Evolutionary conservation across 805 yeast species (phyloP), one percentile per base, ranked within the genome.

Genomic region (Myxozyma neglecta): DNA sequence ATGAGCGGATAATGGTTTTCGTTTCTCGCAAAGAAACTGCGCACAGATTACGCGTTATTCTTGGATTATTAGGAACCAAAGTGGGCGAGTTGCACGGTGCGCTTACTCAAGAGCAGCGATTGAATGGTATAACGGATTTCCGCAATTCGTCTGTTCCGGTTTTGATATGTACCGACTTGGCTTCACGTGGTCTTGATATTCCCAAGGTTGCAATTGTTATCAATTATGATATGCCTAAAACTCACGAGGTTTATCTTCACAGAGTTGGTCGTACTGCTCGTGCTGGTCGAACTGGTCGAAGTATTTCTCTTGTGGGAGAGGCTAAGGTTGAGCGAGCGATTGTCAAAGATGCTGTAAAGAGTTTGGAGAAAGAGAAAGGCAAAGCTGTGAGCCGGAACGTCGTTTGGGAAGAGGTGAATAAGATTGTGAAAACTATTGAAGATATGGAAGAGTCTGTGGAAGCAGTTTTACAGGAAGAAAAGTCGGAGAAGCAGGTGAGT

Each of bases 211-310:
- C 92, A 74, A 85, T 88, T 62, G 99, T 94, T 51, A 83, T 94
- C 71, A 94, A 94, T 76, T 94, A 81, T 75, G 99, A 94, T 72
- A 90, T 94, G 96, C 99, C 99, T 54, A 89, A 90, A 74, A 81
- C 89, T 36, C 87, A 89, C 71, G 99, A 94, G 68, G 83, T 93
- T 43, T 94, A 94, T 75, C 80, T 94, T 70, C 99, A 94, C 77
- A 88, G 99, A 80, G 97, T 94, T 63, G 99, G 99, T 77, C 89
- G 99, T 82, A 94, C 98, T 58, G 99, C 99, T 9, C 90, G 99
- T 84, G 99, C 97, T 55, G 98, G 98, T 20, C 85, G 98, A 76
- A 90, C 89, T 57, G 99, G 99, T 82, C 83, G 83, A 59, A 89
- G 97, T 49, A 87, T 94, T 45, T 87, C 97, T 1, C 85, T 94